Evolutionary conservation across 192 early-diverging fungal species (phyloP), one percentile per base, ranked within the genome.

Genomic region (Coemansia javaensis): DNA sequence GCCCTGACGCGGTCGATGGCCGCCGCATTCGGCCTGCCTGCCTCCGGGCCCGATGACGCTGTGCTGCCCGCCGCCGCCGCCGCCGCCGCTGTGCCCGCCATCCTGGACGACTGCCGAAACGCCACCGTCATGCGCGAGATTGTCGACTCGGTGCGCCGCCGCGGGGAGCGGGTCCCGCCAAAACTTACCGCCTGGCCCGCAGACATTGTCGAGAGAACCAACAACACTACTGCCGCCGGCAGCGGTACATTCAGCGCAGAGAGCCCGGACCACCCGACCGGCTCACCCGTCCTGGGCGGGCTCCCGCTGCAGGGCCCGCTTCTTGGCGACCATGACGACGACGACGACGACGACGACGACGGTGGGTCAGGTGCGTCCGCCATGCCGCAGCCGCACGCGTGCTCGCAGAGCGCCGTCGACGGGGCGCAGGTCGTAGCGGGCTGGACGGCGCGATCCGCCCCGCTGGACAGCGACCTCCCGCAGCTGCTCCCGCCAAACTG

Each of bases 401-500:
- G 12, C 21, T n/a, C 45, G 2, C 17, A 30, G 4, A 9, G 12
- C 0, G 61, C 57, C 4, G 49, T 43, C 7, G 53, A 67, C 44
- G 63, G 65, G n/a, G 21, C 39, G 18, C 33, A 41, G 10, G 44
- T 63, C 5, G 47, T 55, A 13, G 37, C 64, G 12, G 33, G 27
- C 11, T 67, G 62, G 69, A 30, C 37, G 12, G 14, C 48, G 2
- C 39, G 27, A 6, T 13, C 17, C 10, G 18, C 17, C 7, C 16
- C 11, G 11, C 9, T 4, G 7, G 14, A 39, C 7, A 36, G 16
- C 33, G 16, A 21, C 32, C 47, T 90, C 33, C 31, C 79, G 2
- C 57, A 80, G 17, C 76, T 75, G 5, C 49, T 89, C 10, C 91
- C 94, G 9, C 20, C 47, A 0, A 10, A 47, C 7, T 94, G 91